Percentiles rank a stretch among this genome's conserved stretches.
phyloP scores from a whole-genome alignment of 1,284 basidiomycete genomes.

The Trichosporon asahii region DNA sequence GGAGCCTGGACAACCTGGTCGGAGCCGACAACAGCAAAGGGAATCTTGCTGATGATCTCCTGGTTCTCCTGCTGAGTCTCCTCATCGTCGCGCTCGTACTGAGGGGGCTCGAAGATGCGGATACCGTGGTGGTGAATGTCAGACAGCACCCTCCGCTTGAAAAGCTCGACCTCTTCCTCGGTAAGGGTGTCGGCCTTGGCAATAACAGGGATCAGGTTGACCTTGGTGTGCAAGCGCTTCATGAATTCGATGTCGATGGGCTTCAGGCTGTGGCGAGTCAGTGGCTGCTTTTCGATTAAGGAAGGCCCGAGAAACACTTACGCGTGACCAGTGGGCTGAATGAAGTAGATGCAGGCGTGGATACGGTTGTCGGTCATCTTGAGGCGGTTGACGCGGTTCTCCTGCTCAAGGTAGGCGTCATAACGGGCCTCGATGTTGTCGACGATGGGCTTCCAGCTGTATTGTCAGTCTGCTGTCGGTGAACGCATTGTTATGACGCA shows the following conservation, averaged over 20 bases:
- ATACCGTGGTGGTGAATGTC: conserved; percentile 92
- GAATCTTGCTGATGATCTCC: conserved; percentile 94
- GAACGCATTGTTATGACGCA: conserved; percentile 45
- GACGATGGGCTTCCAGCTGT: conserved; percentile 92
- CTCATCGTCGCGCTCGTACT: conserved; percentile 94
- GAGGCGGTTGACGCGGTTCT: conserved; percentile 84
- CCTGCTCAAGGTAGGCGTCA: conserved; percentile 93
- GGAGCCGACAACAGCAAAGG: conserved; percentile 93
- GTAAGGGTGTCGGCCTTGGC: conserved; percentile 95
- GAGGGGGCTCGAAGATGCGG: conserved; percentile 91
- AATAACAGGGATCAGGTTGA: conserved; percentile 95
- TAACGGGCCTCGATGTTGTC: conserved; percentile 96
- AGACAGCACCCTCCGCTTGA: conserved; percentile 85
- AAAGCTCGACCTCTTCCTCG: conserved; percentile 84
- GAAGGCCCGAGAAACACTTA: conserved; percentile 54
- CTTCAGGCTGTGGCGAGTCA: conserved; percentile 64
- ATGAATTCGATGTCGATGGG: conserved; percentile 97
- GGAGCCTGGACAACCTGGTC: conserved; percentile 72
- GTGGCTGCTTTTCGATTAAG: not conserved
- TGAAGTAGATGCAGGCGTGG: conserved; percentile 84
- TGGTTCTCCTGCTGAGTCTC: conserved; percentile 92
- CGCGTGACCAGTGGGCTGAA: conserved; percentile 96
- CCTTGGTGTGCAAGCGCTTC: conserved; percentile 88
- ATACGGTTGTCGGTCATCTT: conserved; percentile 55
- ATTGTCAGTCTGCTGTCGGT: not conserved